A percentile compares a stretch with the other conserved stretches of the same genome.
Evolutionary conservation across 192 early-diverging fungal genomes (phyloP).

Genomic region (Ambispora gerdemannii): DNA sequence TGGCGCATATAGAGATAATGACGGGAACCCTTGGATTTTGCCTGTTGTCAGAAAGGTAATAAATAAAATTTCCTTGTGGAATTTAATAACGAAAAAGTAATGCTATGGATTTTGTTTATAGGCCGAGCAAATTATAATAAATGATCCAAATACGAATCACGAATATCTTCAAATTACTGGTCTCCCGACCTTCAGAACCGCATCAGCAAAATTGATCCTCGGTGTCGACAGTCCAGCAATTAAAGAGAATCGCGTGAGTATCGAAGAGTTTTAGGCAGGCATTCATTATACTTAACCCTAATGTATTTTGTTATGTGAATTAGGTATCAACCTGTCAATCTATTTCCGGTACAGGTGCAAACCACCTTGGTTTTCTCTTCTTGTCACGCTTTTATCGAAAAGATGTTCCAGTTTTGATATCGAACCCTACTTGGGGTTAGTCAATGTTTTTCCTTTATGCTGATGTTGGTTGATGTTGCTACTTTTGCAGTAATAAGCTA

Average conservation of each 20-base stretch:
- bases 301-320: background rate
- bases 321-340: constrained; percentile 70
- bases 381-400: constrained; percentile 67
- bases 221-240: constrained; percentile 73
- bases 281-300: background rate
- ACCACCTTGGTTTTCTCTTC: constrained; percentile 80
- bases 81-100: constrained; percentile 3
- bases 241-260: constrained; percentile 63
- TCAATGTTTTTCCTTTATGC: constrained; percentile 12
- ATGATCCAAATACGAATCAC: constrained; percentile 76
- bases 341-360: constrained; percentile 95
- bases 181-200: constrained; percentile 69
- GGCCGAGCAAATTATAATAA: constrained; percentile 73
- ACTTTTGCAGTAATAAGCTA: constrained; percentile 21
- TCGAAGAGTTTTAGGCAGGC: background rate
- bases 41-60: constrained; percentile 87
- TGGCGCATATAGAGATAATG: constrained; percentile 91
- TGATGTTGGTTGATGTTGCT: background rate
- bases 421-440: constrained; percentile 95
- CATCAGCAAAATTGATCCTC: constrained; percentile 80
- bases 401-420: constrained; percentile 73
- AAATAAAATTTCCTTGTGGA: background rate
- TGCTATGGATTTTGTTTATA: constrained; percentile 27
- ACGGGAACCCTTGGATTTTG: constrained; percentile 92
- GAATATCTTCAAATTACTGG: constrained; percentile 94